These are phyloP conservation scores for Aspergillus nomiae DNA, from an alignment of 2,329 filamentous ascomycete species.

Conservation along the genomic window DNA sequence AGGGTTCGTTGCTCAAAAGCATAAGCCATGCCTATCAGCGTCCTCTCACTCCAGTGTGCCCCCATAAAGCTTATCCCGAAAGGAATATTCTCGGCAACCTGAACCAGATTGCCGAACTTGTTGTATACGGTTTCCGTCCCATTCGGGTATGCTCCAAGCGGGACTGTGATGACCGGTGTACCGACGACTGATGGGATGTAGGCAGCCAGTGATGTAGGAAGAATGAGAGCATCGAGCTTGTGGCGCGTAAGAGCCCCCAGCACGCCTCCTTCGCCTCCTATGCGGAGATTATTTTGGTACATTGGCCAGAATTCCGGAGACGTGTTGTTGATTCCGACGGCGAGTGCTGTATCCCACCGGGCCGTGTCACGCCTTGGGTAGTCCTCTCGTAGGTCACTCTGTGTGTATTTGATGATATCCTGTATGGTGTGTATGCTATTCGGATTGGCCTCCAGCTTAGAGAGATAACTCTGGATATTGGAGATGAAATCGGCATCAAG, in stretches of 20 bases:
- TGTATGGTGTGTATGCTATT: conserved; percentile 54
- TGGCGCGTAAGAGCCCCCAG: conserved; percentile 60
- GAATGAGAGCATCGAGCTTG: conserved; percentile 62
- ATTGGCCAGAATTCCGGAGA: conserved; percentile 58
- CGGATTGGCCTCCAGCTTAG: conserved; percentile 59
- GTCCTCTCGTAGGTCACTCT: conserved; percentile 54
- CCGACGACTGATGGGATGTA: conserved; percentile 59
- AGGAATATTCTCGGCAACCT: conserved; percentile 56
- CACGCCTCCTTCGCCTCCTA: conserved; percentile 62
- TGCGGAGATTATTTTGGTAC: conserved; percentile 56
- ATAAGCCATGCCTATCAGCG: conserved; percentile 66
- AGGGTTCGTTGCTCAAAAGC: conserved; percentile 66
- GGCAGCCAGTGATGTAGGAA: conserved; percentile 56
- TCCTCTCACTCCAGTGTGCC: conserved; percentile 61
- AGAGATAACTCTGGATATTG: conserved; percentile 59
- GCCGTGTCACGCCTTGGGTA: conserved; percentile 63
- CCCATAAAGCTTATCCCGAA: conserved; percentile 69
- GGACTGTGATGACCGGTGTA: conserved; percentile 64
- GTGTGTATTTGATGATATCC: conserved; percentile 60
- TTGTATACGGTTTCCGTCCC: conserved; percentile 47
- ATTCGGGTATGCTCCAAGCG: conserved; percentile 58
- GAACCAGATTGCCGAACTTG: conserved; percentile 53
- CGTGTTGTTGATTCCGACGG: conserved; percentile 58
- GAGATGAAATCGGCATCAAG: conserved; percentile 62
- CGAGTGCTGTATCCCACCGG: conserved; percentile 58